A percentile compares a stretch with the other conserved stretches of the same genome.
Evolutionary conservation across 768 basidiomycete species (phyloP).

Genomic region (Pleurotus giganteus): DNA sequence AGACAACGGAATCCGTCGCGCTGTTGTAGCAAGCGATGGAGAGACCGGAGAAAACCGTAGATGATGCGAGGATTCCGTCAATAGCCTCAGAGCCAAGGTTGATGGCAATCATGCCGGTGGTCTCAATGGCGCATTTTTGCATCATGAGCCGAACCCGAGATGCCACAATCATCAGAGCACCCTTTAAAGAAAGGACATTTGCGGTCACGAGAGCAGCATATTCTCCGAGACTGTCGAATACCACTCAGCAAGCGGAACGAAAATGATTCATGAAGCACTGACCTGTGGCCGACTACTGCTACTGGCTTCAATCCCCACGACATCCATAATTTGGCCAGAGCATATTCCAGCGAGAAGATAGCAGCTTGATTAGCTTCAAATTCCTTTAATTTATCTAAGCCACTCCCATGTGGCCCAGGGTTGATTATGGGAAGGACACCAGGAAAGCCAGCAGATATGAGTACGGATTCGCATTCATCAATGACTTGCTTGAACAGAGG

Average conservation of each 20-base stretch:
- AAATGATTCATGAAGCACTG: conserved; percentile 15
- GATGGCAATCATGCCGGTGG: conserved; percentile 65
- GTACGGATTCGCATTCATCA: conserved; percentile 54
- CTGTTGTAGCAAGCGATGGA: conserved; percentile 63
- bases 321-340: conserved; percentile 61
- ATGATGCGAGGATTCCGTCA: conserved; percentile 31
- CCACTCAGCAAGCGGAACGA: neutral
- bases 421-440: conserved; percentile 48
- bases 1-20: too few species aligned
- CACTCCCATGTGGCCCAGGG: conserved; percentile 17
- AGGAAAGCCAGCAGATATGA: conserved; percentile 47
- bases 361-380: conserved; percentile 51
- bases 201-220: conserved; percentile 68
- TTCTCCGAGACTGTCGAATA: conserved; percentile 66
- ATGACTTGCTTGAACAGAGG: conserved; percentile 48
- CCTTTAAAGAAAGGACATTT: conserved; percentile 52
- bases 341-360: conserved; percentile 61
- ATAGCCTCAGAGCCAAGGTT: conserved; percentile 34
- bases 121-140: conserved; percentile 37
- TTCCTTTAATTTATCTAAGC: conserved; percentile 28
- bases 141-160: conserved; percentile 57
- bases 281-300: conserved; percentile 75
- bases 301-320: conserved; percentile 63
- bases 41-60: conserved; percentile 32
- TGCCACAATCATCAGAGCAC: conserved; percentile 57